These are phyloP conservation scores for Trichoderma sp. DNA, from an alignment of 2,329 filamentous ascomycete species.

Conservation along the genomic window DNA sequence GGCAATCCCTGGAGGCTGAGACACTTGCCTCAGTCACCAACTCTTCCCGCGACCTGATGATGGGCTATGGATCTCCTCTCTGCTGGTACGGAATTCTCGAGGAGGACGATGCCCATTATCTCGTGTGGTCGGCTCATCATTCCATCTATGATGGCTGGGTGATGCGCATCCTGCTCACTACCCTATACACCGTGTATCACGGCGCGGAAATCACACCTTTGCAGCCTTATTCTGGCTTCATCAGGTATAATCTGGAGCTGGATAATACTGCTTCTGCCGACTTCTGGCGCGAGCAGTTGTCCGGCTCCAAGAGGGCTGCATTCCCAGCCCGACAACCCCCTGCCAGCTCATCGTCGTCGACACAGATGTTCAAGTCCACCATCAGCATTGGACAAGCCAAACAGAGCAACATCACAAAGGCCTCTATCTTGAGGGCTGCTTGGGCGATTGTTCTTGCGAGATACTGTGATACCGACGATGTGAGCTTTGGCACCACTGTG, in stretches of 20 bases:
- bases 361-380: background rate
- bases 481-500: constrained; percentile 33
- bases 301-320: constrained; percentile 14
- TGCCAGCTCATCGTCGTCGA: background rate
- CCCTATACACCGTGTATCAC: constrained; percentile 5
- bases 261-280: constrained; percentile 7
- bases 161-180: constrained; percentile 22
- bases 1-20: constrained; percentile 16
- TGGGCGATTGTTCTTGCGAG: constrained; percentile 41
- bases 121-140: constrained; percentile 24
- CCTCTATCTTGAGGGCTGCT: constrained; percentile 32
- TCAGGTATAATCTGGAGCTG: constrained; percentile 27
- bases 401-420: constrained; percentile 20
- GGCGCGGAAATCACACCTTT: constrained; percentile 33
- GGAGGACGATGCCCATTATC: background rate
- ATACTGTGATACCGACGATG: constrained; percentile 42
- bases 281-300: constrained; percentile 25
- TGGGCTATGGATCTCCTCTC: constrained; percentile 26
- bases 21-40: constrained; percentile 16
- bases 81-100: constrained; percentile 21
- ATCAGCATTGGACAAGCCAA: background rate
- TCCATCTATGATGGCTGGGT: constrained; percentile 28
- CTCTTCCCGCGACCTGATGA: background rate
- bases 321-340: constrained; percentile 25
- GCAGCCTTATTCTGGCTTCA: constrained; percentile 40